Evolutionary conservation across 768 basidiomycete species (phyloP), one percentile per base, ranked within the genome.

Genomic region (Amanita pallidorosea): DNA sequence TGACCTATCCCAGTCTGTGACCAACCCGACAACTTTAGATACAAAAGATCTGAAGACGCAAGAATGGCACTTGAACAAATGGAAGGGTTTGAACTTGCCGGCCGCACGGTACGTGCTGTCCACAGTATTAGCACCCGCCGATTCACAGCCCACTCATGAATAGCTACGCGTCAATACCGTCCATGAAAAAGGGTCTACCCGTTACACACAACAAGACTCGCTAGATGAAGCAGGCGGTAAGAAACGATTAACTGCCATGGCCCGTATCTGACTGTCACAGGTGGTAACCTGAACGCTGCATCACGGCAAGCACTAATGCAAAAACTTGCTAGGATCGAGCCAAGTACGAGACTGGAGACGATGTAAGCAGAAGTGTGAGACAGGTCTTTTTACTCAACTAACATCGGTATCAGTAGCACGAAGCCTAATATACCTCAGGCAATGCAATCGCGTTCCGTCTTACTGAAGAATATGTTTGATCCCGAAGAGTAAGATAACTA

Each of bases 241-340:
- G 56, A 11, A 41, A 13, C 9, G 13, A 38, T 37, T 15, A 31
- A 15, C 12, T 52, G 22, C n/a, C 12, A 23, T 29, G 8, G 20
- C 27, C 49, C 47, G 25, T 13, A 31, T 38, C 46, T 46, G 35
- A 33, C 40, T 33, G 17, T 53, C 40, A 1, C 62, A 94, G 91
- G 88, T 68, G 89, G 88, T 88, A 91, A 91, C 79, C 81, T 96
- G 76, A 96, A 96, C 74, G 89, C 89, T 75, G 89, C 88, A 63
- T 91, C 92, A 64, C 89, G 96, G 71, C 93, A 96, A 76, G 90
- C 92, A 68, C 90, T 99, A 74, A 99, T 99, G 96, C 91, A 94
- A 73, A 99, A 98, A 83, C 89, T 99, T 79, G 93, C 96, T 67
- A 91, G 96, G 75, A 88, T 82, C 70, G 88, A 90, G 61, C 73